Percentiles rank a stretch among this genome's conserved stretches.
Conservation (phyloP, 2,329 filamentous ascomycete genomes). For the Rhinocladiella mackenziei region DNA sequence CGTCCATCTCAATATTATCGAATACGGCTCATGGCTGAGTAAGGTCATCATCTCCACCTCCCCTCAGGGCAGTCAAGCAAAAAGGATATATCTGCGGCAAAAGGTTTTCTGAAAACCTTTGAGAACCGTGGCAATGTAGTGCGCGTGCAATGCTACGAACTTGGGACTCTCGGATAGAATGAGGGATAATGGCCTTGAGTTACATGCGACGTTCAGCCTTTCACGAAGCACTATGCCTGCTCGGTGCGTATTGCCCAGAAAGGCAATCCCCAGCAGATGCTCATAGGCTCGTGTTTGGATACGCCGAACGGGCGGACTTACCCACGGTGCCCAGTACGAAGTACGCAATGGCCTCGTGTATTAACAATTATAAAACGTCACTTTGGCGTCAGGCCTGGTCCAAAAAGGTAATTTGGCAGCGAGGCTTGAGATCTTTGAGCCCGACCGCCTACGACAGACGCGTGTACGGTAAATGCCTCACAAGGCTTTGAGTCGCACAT, state of each 20-base stretch:
- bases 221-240: not conserved
- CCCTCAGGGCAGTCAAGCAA: not conserved
- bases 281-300: no score
- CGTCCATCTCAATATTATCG: not conserved
- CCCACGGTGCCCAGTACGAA: no score
- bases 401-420: no score
- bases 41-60: constrained; percentile 18
- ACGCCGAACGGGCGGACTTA: no score
- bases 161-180: no score
- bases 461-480: constrained; percentile 2
- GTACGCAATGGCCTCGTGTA: no score
- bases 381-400: no score
- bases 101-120: no score
- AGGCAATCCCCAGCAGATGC: constrained; percentile 2
- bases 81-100: constrained; percentile 15
- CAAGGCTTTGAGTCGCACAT: not conserved
- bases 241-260: constrained; percentile 10
- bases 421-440: no score
- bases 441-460: no score
- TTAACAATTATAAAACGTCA: no score
- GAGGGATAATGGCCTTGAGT: constrained; percentile 7
- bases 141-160: no score
- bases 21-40: constrained; percentile 18
- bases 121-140: not conserved
- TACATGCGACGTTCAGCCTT: constrained; percentile 16